Evolutionary conservation across 148 eudicot genomes (phyloP), one percentile per base, ranked within the genome.

Genomic region (Vaccinium corymbosum): DNA sequence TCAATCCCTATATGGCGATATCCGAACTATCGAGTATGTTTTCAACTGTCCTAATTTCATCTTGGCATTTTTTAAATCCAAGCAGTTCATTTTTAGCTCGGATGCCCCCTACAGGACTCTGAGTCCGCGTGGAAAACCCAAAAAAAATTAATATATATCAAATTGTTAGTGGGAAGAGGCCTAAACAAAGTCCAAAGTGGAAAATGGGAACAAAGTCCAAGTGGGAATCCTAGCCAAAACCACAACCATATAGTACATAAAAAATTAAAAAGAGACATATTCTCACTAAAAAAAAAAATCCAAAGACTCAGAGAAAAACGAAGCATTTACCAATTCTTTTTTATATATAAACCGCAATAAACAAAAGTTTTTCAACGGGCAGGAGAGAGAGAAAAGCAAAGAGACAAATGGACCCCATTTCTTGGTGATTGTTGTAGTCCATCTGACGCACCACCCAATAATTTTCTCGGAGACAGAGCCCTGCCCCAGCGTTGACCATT

Each of bases 401-500:
- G 46, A 74, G 74, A 80, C 51, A 35, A 27, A 48, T 32, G 78
- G 78, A 25, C 78, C 87, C 82, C 14, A 9, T 9, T 22, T 42
- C 83, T 72, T 38, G 50, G 51, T 78, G 56, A 42, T 53, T 52
- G 70, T 49, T 52, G 12, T 29, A 42, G 62, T 79, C 72, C 49
- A 22, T 56, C 86, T 61, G 70, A 32, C 70, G 38, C 46, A 20
- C 74, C 38, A 22, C 17, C 19, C 19, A 7, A 68, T 29, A 79
- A 56, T 81, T 55, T 62, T 81, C 74, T 81, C 7, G 87, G 77
- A 85, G 84, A 76, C 73, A 68, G 49, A 56, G 62, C 74, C 68
- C 38, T 46, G 15, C 49, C 79, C 16, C 84, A 14, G 70, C 64
- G 82, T 86, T 86, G 87, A 85, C 87, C 82, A 76, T 20, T 76